Evolutionary conservation across 768 basidiomycete species (phyloP).

Genomic region (Auricularia sp.): DNA sequence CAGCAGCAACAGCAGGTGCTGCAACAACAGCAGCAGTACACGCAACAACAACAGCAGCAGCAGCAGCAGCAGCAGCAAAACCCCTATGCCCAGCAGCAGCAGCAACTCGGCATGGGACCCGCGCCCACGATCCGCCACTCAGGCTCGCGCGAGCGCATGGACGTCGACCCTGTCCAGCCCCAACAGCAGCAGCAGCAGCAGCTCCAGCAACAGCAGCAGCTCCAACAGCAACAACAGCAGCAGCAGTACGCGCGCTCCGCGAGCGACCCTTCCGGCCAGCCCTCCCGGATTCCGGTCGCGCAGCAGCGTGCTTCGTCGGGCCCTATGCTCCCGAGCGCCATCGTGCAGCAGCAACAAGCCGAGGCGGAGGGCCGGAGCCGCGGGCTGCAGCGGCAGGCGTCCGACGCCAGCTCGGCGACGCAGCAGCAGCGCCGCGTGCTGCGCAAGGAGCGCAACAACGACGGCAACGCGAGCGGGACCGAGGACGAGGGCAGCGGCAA

Average conservation of each 20-base stretch:
- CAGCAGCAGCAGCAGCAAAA: conserved; percentile 11
- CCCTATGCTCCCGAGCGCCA: conserved; percentile 28
- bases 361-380: conserved; percentile 20
- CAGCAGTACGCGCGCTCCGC: conserved; percentile 3
- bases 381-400: conserved; percentile 42
- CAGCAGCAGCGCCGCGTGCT: conserved; percentile 4
- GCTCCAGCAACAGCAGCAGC: conserved; percentile 8
- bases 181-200: conserved; percentile 8
- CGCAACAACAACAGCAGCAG: not conserved
- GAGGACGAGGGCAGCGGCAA: conserved; percentile 33
- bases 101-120: conserved; percentile 9
- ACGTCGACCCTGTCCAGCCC: conserved; percentile 9
- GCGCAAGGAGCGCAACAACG: conserved; percentile 6
- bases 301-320: conserved; percentile 12
- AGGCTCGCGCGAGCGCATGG: conserved; percentile 39
- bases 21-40: conserved; percentile 12
- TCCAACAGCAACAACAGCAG: conserved; percentile 3
- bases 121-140: conserved; percentile 31
- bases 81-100: conserved; percentile 3
- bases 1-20: conserved; percentile 15
- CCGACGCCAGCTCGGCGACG: conserved; percentile 21
- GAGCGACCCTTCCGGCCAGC: conserved; percentile 19
- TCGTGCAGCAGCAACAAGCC: conserved; percentile 24
- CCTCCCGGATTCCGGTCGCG: conserved; percentile 1
- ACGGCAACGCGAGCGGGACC: conserved; percentile 13